phyloP scores from a whole-genome alignment of 192 early-diverging fungal genomes.

The Coemansia sp. region DNA sequence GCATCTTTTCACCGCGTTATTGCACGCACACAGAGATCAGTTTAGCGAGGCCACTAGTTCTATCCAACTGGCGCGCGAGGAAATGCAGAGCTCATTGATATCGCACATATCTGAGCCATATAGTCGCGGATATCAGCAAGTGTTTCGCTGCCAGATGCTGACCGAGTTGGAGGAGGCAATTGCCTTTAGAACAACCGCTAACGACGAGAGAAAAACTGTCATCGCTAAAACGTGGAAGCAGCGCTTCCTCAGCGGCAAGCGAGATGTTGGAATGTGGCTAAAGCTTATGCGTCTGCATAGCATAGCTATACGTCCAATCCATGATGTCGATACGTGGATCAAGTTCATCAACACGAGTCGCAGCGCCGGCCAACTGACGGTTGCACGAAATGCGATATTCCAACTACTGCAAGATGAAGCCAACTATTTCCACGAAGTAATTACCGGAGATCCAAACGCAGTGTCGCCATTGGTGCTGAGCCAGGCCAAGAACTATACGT shows the following conservation, averaged over 20 bases:
- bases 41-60: slow-evolving; percentile 71
- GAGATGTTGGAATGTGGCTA: slow-evolving; percentile 97
- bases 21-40: slow-evolving; percentile 80
- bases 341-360: slow-evolving; percentile 95
- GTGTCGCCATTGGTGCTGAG: slow-evolving; percentile 5
- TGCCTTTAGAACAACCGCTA: slow-evolving; percentile 72
- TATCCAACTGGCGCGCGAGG: slow-evolving; percentile 82
- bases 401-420: slow-evolving; percentile 40
- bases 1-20: slow-evolving; percentile 87
- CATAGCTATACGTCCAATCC: slow-evolving; percentile 85
- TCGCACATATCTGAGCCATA: slow-evolving; percentile 93
- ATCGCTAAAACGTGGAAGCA: slow-evolving; percentile 88
- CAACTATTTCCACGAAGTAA: slow-evolving; percentile 30
- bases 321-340: slow-evolving; percentile 95
- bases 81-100: slow-evolving; percentile 86
- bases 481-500: slow-evolving; percentile 36
- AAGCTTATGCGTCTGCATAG: slow-evolving; percentile 83
- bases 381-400: slow-evolving; percentile 44
- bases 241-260: slow-evolving; percentile 84
- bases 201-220: slow-evolving; percentile 72
- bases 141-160: slow-evolving; percentile 97
- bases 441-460: slow-evolving; percentile 19
- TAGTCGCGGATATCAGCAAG: slow-evolving; percentile 82
- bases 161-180: slow-evolving; percentile 98
- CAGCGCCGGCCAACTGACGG: slow-evolving; percentile 72